Base-by-base conservation (phyloP, 768 basidiomycete genomes). In the Lactifluus subvellereus region DNA sequence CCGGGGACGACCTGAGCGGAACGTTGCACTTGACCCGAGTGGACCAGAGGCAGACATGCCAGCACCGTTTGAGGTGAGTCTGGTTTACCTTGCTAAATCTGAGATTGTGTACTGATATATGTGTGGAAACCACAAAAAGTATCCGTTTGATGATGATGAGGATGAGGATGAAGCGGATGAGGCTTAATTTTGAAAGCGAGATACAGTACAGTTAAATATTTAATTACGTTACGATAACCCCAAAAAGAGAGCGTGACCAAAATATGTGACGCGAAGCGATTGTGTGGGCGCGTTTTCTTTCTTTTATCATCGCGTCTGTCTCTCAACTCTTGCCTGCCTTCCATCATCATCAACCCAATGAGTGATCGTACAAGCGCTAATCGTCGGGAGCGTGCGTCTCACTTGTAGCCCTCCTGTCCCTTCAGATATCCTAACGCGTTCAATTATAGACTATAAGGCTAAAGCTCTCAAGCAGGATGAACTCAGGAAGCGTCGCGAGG, bases 401-500 rank as follows among this genome's bases (percentile, higher is more conserved):
- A 47, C 18, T 20, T 35, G 35, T 8, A 11, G 4, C 13, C 18
- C 33, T 42, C 47, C 20, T 37, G n/a, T 32, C 14, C 37, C 35
- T 14, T 56, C 14, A 52, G 62, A 75, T 71, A 14, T 51, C 16
- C 38, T 80, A 77, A 77, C 79, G 76, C 73, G 62, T 71, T 54
- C 67, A 52, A 71, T 63, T 66, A 43, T 71, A 94, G 91, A 85
- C 71, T 95, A 91, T 80, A 96, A 96, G 82, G 88, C 84, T 76
- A 94, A 94, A 76, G 89, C 84, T 68, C 79, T 94, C 67, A 94
- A 93, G 75, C 87, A 86, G 70, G 93, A 96, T 64, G 93, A 98
- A 74, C 89, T 98, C 69, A 86, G 96, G 70, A 88, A 94, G 76
- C 88, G 96, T 74, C 87, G 97, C 62, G 97, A 98, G 75, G 95